A percentile compares a stretch with the other conserved stretches of the same genome.
phyloP scores from a whole-genome alignment of 2,329 filamentous ascomycete genomes.

The Diaporthe nobilis region DNA sequence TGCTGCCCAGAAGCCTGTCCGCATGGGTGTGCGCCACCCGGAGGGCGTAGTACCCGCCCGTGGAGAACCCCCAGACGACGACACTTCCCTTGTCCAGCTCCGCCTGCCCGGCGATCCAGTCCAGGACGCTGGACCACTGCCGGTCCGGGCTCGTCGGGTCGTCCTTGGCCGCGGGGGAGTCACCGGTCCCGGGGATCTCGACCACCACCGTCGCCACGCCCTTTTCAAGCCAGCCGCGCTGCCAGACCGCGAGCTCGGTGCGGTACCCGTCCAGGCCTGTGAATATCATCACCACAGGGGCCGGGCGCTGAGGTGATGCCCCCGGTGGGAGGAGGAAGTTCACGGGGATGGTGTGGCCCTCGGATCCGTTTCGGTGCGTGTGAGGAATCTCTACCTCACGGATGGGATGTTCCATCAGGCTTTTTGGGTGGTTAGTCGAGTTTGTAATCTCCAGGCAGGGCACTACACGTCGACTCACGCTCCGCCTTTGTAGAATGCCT shows the following conservation, averaged over 20 bases:
- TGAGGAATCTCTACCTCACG: constrained; percentile 74
- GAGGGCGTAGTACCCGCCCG: constrained; percentile 78
- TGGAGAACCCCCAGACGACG: constrained; percentile 75
- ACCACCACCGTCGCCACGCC: constrained; percentile 75
- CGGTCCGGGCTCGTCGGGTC: constrained; percentile 73
- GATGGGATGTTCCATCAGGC: constrained; percentile 69
- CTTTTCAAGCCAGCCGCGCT: constrained; percentile 72
- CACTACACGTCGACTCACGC: constrained; percentile 37
- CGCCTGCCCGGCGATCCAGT: constrained; percentile 57
- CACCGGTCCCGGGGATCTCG: constrained; percentile 77
- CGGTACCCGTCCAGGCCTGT: constrained; percentile 66
- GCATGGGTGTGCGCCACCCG: constrained; percentile 78
- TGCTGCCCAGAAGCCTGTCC: constrained; percentile 63
- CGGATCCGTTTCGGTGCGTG: constrained; percentile 57
- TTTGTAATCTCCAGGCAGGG: no score
- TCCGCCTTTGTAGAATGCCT: constrained; percentile 75
- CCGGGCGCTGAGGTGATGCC: constrained; percentile 46
- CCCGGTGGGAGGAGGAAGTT: constrained; percentile 73
- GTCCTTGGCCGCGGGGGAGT: constrained; percentile 74
- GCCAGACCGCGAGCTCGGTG: constrained; percentile 73
- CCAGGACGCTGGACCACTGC: constrained; percentile 73
- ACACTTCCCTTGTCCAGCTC: constrained; percentile 58
- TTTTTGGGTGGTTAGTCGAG: background rate
- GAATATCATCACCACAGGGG: constrained; percentile 68
- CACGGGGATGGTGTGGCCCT: constrained; percentile 71